Evolutionary conservation across 2,329 filamentous ascomycete species (phyloP).

Genomic region (Hymenoscyphus linearis): DNA sequence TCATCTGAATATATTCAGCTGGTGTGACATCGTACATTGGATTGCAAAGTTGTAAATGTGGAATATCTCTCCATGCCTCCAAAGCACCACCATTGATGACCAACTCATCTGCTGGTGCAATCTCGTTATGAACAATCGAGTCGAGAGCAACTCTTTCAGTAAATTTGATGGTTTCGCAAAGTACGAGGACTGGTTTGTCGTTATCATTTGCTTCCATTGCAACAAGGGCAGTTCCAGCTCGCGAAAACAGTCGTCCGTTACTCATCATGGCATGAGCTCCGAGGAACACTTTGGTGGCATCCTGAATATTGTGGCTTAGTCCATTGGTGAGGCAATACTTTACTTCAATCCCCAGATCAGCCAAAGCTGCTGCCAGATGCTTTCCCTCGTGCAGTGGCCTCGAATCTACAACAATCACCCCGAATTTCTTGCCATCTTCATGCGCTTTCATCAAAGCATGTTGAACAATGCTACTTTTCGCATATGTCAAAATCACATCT

Average conservation of each 20-base stretch:
- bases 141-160: constrained; percentile 85
- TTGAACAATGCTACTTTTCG: constrained; percentile 80
- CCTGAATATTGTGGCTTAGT: constrained; percentile 66
- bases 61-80: constrained; percentile 51
- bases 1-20: constrained; percentile 77
- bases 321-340: constrained; percentile 79
- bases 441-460: constrained; percentile 72
- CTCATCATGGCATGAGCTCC: constrained; percentile 94
- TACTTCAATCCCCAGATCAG: constrained; percentile 63
- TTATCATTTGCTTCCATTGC: constrained; percentile 75
- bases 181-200: constrained; percentile 76
- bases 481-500: constrained; percentile 82
- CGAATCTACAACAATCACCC: constrained; percentile 78
- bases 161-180: constrained; percentile 95
- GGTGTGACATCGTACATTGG: constrained; percentile 91
- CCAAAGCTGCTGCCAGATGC: constrained; percentile 66
- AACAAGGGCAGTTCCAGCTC: constrained; percentile 80
- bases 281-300: constrained; percentile 61
- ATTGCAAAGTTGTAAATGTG: constrained; percentile 58
- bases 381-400: constrained; percentile 66
- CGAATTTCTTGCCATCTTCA: constrained; percentile 66
- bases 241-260: constrained; percentile 85
- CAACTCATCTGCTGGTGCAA: constrained; percentile 69
- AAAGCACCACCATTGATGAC: constrained; percentile 36
- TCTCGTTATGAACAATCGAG: constrained; percentile 90